phyloP scores from a whole-genome alignment of 306 rosid genomes.

The Abrus pulchellus region DNA sequence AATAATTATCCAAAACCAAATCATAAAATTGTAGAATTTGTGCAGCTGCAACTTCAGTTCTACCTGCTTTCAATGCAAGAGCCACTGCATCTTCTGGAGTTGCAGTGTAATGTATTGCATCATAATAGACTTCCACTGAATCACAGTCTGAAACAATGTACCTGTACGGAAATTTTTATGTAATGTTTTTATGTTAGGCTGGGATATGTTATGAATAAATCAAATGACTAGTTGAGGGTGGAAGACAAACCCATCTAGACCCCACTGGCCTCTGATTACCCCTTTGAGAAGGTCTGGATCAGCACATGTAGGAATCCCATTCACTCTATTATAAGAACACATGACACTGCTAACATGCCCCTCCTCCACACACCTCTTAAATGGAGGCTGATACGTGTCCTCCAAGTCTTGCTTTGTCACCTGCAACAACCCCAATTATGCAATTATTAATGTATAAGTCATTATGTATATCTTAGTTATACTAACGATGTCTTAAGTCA shows the following conservation, averaged over 20 bases:
- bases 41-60: neutral
- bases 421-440: constrained; percentile 47
- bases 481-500: neutral
- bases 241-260: constrained; percentile 71
- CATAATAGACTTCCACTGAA: constrained; percentile 70
- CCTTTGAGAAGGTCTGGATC: constrained; percentile 82
- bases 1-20: neutral
- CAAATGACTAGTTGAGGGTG: neutral
- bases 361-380: constrained; percentile 77
- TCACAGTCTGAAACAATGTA: constrained; percentile 90
- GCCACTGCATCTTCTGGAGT: constrained; percentile 93
- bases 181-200: constrained; percentile 1
- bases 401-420: constrained; percentile 85
- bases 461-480: neutral
- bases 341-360: constrained; percentile 90
- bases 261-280: constrained; percentile 77
- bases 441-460: neutral
- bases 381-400: constrained; percentile 87
- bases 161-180: constrained; percentile 44
- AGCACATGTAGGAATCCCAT: constrained; percentile 91
- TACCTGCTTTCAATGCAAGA: constrained; percentile 84
- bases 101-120: constrained; percentile 62
- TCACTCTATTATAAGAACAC: constrained; percentile 89
- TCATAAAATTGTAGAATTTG: constrained; percentile 13
- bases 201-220: neutral